These are phyloP conservation scores for Punica granatum DNA, from an alignment of 345 rosid species.

Conservation along the genomic window DNA sequence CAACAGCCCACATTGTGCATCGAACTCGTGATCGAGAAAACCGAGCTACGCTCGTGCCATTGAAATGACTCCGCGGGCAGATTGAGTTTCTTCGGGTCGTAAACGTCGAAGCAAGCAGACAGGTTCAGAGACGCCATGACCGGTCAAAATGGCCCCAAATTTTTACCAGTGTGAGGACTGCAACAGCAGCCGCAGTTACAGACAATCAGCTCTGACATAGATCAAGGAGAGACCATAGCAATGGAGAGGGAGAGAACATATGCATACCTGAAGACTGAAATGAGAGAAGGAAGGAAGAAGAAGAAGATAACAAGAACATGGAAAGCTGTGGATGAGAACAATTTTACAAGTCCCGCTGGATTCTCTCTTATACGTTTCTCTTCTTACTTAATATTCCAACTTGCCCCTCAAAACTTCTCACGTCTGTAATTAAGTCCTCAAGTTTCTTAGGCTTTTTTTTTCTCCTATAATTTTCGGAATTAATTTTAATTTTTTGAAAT, in stretches of 20 bases:
- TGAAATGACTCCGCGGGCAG: conserved; percentile 26
- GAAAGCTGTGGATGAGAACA: conserved; percentile 10
- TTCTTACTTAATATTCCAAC: neutral
- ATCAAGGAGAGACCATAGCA: neutral
- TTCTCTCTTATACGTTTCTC: neutral
- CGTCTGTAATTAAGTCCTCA: too few relatives aligned
- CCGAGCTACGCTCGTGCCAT: conserved; percentile 29
- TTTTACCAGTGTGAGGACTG: neutral
- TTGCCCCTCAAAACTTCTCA: neutral
- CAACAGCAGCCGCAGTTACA: neutral
- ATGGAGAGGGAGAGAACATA: neutral
- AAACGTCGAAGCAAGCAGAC: conserved; percentile 31
- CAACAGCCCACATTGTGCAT: conserved; percentile 17
- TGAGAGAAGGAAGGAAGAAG: too few relatives aligned
- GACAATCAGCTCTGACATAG: neutral
- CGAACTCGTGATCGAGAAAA: conserved; percentile 27
- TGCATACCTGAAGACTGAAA: neutral
- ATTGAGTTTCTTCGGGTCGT: conserved; percentile 47
- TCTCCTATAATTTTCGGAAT: too few relatives aligned
- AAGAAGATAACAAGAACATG: neutral
- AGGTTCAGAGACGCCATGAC: conserved; percentile 50
- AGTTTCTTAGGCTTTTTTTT: too few relatives aligned
- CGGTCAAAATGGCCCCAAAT: neutral
- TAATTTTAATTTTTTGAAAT: too few relatives aligned
- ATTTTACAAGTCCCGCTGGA: neutral